Base-by-base conservation (phyloP, 2,329 filamentous ascomycete species). In the Neodidymelliopsis sp. region DNA sequence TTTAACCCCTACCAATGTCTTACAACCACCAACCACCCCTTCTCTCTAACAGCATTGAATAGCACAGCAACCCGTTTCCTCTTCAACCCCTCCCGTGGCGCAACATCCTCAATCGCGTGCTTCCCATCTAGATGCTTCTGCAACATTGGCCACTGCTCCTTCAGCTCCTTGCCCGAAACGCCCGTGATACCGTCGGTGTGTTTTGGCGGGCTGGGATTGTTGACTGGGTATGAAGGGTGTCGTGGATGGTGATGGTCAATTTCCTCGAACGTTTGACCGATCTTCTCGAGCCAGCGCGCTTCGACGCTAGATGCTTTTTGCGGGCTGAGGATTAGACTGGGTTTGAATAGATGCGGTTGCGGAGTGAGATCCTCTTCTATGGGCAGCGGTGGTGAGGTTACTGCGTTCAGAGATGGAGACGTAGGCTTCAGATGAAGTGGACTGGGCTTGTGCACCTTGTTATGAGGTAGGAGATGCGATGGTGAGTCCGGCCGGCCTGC, bases 121-220 rank as follows among this genome's bases (percentile, higher is more conserved):
- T 81, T 83, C 1, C 94, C 94, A 70, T 97, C 92, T 62, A 97
- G 90, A 72, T 97, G 94, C 71, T 89, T 90, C 63, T 87, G 82
- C 61, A 96, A 85, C 33, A 81, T 77, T 2, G 84, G 83, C 88
- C 91, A 96, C 36, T 83, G 81, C 47, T 84, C 81, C 30, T 83
- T 79, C 11, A 89, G 72, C 13, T 65, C 62, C 22, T 58, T 59
- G 5, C 62, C 62, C 1, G 62, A 58, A 20, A 65, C 53, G 8
- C 61, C 59, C 11, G 50, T 48, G 6, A 44, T 46, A n/a, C 52
- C 46, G 18, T 61, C 59, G 2, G 45, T 41, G 4, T 56, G 48
- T 34, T 65, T 65, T 2, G 62, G 60, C 3, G 62, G 62, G 16
- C 62, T 65, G 1, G 59, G 52, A 29, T 65, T 60, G n/a, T 54